Percentiles rank a stretch among this genome's conserved stretches.
Conservation (phyloP, 352 stramenopile genomes). For the Elongisporangium senticosum region DNA sequence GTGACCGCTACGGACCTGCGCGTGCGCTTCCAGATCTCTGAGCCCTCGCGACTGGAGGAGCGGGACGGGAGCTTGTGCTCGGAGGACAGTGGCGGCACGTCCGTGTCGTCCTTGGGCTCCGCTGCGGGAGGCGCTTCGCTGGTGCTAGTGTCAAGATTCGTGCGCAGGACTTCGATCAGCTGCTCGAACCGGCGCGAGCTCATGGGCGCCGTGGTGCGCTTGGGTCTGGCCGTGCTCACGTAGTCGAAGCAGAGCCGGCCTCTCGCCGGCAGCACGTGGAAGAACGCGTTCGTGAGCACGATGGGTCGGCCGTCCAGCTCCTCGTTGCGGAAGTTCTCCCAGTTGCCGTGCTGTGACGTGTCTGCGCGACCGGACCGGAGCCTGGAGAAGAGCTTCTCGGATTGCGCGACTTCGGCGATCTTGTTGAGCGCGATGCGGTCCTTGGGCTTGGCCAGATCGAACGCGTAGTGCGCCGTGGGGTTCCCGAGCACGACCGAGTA, state of each 20-base stretch:
- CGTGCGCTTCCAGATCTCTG: conserved; percentile 49
- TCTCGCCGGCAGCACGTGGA: conserved; percentile 56
- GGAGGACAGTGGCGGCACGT: neutral
- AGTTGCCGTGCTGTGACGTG: conserved; percentile 88
- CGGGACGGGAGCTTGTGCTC: neutral
- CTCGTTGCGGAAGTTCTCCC: conserved; percentile 91
- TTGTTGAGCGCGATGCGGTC: conserved; percentile 70
- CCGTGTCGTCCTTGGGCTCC: neutral
- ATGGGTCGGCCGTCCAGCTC: conserved; percentile 66
- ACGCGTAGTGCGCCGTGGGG: conserved; percentile 74
- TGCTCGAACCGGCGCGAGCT: conserved; percentile 69
- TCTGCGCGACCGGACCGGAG: conserved; percentile 45
- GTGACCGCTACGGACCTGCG: conserved; percentile 32
- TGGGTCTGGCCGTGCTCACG: conserved; percentile 76
- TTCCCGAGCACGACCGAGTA: conserved; percentile 84
- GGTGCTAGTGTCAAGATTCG: conserved; percentile 15
- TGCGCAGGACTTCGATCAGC: conserved; percentile 60
- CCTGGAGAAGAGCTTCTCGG: conserved; percentile 75
- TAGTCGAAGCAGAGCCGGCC: conserved; percentile 89
- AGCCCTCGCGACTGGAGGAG: conserved; percentile 17
- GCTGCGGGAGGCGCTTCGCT: neutral
- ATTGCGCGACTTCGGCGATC: conserved; percentile 80
- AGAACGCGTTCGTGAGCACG: conserved; percentile 72
- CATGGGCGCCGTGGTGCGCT: conserved; percentile 49
- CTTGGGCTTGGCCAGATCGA: conserved; percentile 72